phyloP scores from a whole-genome alignment of 2,329 filamentous ascomycete genomes.

The Cadophora sp. region DNA sequence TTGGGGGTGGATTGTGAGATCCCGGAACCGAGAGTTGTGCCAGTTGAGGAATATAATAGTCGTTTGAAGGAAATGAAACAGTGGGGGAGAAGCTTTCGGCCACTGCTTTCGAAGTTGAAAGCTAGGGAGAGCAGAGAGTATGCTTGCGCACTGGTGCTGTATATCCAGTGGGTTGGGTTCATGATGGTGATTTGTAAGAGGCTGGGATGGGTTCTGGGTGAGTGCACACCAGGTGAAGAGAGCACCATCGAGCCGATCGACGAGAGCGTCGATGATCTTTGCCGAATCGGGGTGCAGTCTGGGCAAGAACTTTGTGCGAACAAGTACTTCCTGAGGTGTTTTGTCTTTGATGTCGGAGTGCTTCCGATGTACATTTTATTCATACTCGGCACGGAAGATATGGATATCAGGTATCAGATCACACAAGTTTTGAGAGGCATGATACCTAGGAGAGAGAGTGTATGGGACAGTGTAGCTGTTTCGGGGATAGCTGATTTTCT shows the following conservation, averaged over 20 bases:
- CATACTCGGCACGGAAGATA: not conserved
- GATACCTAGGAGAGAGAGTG: constrained; percentile 10
- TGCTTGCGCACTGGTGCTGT: not conserved
- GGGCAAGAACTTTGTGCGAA: not conserved
- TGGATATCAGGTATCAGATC: not conserved
- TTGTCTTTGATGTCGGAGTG: not conserved
- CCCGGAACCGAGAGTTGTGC: not conserved
- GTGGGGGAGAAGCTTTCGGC: not conserved
- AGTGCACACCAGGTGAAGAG: no score
- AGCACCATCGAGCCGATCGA: not conserved
- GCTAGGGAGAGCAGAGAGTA: not conserved
- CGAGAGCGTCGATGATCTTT: not conserved
- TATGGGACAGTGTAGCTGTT: not conserved
- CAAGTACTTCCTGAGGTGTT: not conserved
- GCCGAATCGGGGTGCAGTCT: not conserved
- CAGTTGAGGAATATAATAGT: not conserved
- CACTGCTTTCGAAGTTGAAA: not conserved
- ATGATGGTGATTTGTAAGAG: not conserved
- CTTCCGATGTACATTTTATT: not conserved
- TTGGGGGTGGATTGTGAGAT: not conserved
- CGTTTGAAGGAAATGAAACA: not conserved
- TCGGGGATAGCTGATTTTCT: not conserved
- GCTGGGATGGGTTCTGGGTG: not conserved
- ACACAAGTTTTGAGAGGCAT: not conserved
- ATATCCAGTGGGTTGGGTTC: not conserved